Evolutionary conservation across 163 green algal genomes (phyloP).

Genomic region (Chloromonas sp.): DNA sequence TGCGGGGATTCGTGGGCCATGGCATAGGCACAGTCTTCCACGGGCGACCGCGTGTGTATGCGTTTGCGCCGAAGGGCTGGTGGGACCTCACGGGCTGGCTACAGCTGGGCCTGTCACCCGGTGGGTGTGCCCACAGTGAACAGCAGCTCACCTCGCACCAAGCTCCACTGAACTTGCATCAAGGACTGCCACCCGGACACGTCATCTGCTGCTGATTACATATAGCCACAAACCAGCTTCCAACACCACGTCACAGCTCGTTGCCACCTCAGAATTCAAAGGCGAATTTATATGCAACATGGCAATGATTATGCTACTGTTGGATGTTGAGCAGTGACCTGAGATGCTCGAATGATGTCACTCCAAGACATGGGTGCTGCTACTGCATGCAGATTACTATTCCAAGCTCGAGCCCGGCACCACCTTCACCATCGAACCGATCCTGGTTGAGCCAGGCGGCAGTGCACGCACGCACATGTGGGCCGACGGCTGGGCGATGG

Average conservation of each 20-base stretch:
- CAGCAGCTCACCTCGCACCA: background rate
- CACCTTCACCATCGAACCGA: constrained; percentile 96
- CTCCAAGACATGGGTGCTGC: too few relatives aligned
- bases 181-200: too few relatives aligned
- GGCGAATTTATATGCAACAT: too few relatives aligned
- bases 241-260: too few relatives aligned
- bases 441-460: constrained; percentile 45
- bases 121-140: background rate
- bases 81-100: constrained; percentile 4
- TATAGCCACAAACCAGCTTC: too few relatives aligned
- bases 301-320: too few relatives aligned
- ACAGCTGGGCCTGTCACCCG: background rate
- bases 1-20: constrained; percentile 65
- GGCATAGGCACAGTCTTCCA: constrained; percentile 87
- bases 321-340: too few relatives aligned
- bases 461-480: constrained; percentile 31
- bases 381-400: background rate
- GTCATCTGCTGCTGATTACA: too few relatives aligned
- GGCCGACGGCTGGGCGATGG: constrained; percentile 83
- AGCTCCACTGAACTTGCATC: too few relatives aligned
- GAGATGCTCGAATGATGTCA: too few relatives aligned
- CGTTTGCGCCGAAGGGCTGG: background rate
- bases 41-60: constrained; percentile 58
- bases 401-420: constrained; percentile 48
- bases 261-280: too few relatives aligned